Base-by-base conservation (phyloP, 177 flowering plant genomes). In the Vitis hybrid region DNA sequence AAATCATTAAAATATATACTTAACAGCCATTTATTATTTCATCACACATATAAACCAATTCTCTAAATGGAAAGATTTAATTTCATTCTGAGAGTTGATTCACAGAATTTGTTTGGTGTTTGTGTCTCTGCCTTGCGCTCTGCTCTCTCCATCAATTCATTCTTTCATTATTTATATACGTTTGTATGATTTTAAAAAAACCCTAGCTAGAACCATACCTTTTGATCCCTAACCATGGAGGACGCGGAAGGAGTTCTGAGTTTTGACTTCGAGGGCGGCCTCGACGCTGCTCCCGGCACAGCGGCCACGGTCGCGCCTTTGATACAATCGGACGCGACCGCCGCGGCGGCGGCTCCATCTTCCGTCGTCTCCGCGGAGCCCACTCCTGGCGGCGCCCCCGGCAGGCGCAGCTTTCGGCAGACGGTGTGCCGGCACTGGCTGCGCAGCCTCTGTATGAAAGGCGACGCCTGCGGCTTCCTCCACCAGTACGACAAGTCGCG, bases 361-460 rank as follows among this genome's bases (percentile, higher is more conserved):
- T 55, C 69, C 6, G 80, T 68, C 12, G 73, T 31, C 26, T 59
- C 67, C 1, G 81, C 79, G 6, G 69, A 63, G 10, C 69, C 18
- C 49, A 19, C 48, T 39, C 18, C 58, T 6, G 49, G 52, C 56
- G 22, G 75, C 74, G 53, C 14, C n/a, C 55, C 64, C 22, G 76
- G 71, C 1, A 74, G 92, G 66, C 74, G 94, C 67, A 96, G 99
- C 78, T 96, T 85, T 80, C 81, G 99, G 72, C 97, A 96, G 86
- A 96, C 98, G 11, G 99, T 96, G 10, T 96, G 99, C 75, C 86
- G 99, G 70, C 99, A 96, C 81, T 96, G 98, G 99, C 89, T 96
- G 2, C 86, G 98, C 15, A 84, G 98, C 53, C 89, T 96, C 19
- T 96, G 99, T 65, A 96, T 96, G 98, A 96, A 96, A 74, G 99